Evolutionary conservation across 2,329 filamentous ascomycete genomes (phyloP).

Genomic region (Daldinia sp.): DNA sequence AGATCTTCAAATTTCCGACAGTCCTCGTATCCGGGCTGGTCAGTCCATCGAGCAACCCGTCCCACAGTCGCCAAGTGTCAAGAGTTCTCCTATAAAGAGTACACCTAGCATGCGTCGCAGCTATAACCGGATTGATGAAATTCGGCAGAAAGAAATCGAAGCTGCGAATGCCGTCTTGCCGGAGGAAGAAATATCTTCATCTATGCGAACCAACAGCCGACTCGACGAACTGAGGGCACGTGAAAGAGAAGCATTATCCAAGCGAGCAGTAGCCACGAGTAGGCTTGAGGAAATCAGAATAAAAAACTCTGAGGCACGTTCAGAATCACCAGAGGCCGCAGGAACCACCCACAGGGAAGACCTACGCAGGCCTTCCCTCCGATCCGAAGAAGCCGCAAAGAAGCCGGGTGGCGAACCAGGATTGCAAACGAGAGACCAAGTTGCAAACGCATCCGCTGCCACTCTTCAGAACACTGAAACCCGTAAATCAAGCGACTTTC

Average conservation of each 20-base stretch:
- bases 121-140: slow-evolving; percentile 49
- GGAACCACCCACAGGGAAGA: slow-evolving; percentile 45
- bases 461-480: slow-evolving; percentile 12
- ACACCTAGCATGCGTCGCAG: slow-evolving; percentile 41
- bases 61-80: slow-evolving; percentile 4
- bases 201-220: slow-evolving; percentile 51
- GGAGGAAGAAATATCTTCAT: slow-evolving; percentile 30
- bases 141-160: slow-evolving; percentile 49
- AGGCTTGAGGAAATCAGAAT: slow-evolving; percentile 63
- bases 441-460: slow-evolving; percentile 7
- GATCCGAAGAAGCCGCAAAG: slow-evolving; percentile 2
- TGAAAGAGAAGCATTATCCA: slow-evolving; percentile 56
- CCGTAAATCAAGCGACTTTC: slow-evolving; percentile 9
- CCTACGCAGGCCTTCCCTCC: slow-evolving; percentile 18
- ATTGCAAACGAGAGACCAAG: neutral
- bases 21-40: slow-evolving; percentile 58
- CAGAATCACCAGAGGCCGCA: slow-evolving; percentile 53
- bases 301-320: slow-evolving; percentile 54
- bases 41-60: slow-evolving; percentile 42
- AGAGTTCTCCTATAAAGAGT: slow-evolving; percentile 13
- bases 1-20: slow-evolving; percentile 64
- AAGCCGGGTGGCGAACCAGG: slow-evolving; percentile 5
- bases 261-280: slow-evolving; percentile 57
- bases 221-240: slow-evolving; percentile 58
- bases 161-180: slow-evolving; percentile 40